Evolutionary conservation across 805 yeast species (phyloP), one percentile per base, ranked within the genome.

Genomic region (Torulaspora delbrueckii): DNA sequence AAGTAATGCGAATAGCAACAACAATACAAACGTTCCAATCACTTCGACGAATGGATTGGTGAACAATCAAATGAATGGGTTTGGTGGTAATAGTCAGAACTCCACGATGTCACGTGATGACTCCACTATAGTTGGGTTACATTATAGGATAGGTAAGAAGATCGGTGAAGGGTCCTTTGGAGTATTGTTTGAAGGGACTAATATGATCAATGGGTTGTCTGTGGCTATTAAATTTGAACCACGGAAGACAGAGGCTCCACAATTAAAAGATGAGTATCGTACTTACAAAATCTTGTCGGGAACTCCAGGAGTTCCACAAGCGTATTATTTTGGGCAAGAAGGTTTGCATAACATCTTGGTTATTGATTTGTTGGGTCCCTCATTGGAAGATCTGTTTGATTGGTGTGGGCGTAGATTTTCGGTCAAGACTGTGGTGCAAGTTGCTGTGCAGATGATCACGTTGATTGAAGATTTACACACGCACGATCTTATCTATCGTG

Each of bases 101-200:
- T 26, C 33, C 23, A 28, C 38, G 12, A 25, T 46, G 33, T 31
- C 57, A 6, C 52, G 60, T 30, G 62, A 59, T 34, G 62, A 57
- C 41, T 55, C 60, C 5, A 59, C 62, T 10, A 70, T 73, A 37
- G 96, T 93, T 37, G 99, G 99, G 19, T 81, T 91, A 50, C 99
- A 93, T 72, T 93, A 90, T 70, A 85, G 89, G 57, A 93, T 93
- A 46, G 99, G 98, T 48, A 91, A 90, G 67, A 93, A 93, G 71
- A 90, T 93, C 51, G 99, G 99, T 47, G 98, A 93, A 69, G 99
- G 99, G 36, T 91, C 98, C 3, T 93, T 93, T 67, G 99, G 99
- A 46, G 96, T 93, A 43, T 84, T 93, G 48, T 93, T 93, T 65
- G 98, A 93, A 71, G 99, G 99, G 52, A 79, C 87, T 35, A 91